phyloP scores from a whole-genome alignment of 345 rosid genomes.

The Murraya koenigii region DNA sequence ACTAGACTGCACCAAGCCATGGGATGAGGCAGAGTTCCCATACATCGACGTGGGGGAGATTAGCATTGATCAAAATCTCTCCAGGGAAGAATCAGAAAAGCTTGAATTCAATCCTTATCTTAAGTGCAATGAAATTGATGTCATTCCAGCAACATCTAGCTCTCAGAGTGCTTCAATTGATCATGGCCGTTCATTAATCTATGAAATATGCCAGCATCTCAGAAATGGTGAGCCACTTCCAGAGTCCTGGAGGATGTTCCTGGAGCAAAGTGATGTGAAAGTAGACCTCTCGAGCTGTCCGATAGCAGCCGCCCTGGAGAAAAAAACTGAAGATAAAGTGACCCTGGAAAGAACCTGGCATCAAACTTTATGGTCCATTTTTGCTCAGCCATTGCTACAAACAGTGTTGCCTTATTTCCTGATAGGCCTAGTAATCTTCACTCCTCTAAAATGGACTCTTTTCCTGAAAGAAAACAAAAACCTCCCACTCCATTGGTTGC shows the following conservation, averaged over 20 bases:
- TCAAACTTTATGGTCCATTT: constrained; percentile 47
- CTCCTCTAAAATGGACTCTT: constrained; percentile 36
- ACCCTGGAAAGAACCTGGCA: constrained; percentile 49
- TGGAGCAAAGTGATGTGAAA: constrained; percentile 62
- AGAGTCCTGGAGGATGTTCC: constrained; percentile 55
- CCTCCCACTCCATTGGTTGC: constrained; percentile 38
- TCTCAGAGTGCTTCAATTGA: constrained; percentile 70
- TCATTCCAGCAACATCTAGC: constrained; percentile 49
- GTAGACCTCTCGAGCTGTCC: constrained; percentile 68
- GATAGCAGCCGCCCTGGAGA: constrained; percentile 45
- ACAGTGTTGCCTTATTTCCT: constrained; percentile 53
- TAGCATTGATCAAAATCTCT: constrained; percentile 41
- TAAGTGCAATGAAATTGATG: constrained; percentile 46
- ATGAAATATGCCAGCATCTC: constrained; percentile 61
- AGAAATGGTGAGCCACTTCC: constrained; percentile 61
- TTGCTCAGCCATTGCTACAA: constrained; percentile 58
- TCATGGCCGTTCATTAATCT: constrained; percentile 64
- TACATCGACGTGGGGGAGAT: constrained; percentile 50
- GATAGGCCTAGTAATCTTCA: constrained; percentile 36
- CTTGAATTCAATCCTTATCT: constrained; percentile 56
- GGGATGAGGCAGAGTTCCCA: constrained; percentile 57
- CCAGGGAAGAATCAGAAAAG: constrained; percentile 47
- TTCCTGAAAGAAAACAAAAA: constrained; percentile 26
- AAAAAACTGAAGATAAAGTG: constrained; percentile 25
- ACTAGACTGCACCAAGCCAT: constrained; percentile 63